Evolutionary conservation across 768 basidiomycete species (phyloP).

Genomic region (Crassisporium funariophilum): DNA sequence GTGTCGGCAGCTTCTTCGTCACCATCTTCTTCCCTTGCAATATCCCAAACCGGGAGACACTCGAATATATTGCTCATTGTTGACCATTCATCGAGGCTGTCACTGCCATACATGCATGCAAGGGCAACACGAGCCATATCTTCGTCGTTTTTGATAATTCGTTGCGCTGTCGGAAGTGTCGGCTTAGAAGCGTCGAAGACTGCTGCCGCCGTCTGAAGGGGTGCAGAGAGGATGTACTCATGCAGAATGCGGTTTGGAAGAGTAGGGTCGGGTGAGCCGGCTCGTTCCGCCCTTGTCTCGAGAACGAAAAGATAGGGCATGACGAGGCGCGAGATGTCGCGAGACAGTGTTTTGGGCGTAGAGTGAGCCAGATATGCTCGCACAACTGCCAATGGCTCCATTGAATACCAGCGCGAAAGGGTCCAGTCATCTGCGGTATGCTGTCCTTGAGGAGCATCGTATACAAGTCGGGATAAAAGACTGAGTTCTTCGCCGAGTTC

Average conservation of each 20-base stretch:
- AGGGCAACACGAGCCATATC: constrained; percentile 87
- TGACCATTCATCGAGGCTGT: constrained; percentile 70
- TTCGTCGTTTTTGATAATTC: constrained; percentile 80
- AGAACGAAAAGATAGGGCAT: constrained; percentile 93
- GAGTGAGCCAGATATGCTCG: constrained; percentile 77
- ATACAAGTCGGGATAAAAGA: constrained; percentile 83
- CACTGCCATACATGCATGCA: constrained; percentile 85
- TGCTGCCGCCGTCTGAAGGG: constrained; percentile 67
- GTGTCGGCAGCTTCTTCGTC: constrained; percentile 80
- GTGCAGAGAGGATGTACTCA: constrained; percentile 69
- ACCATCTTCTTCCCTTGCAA: constrained; percentile 53
- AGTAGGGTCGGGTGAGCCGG: constrained; percentile 66
- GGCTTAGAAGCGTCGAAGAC: constrained; percentile 94
- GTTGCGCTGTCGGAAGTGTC: constrained; percentile 66
- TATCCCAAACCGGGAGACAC: constrained; percentile 91
- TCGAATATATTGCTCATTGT: constrained; percentile 94
- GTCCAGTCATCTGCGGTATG: constrained; percentile 66
- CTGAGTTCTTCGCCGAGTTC: constrained; percentile 90
- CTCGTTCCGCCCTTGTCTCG: constrained; percentile 84
- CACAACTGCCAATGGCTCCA: constrained; percentile 68
- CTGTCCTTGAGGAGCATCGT: constrained; percentile 65
- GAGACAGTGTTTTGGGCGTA: constrained; percentile 60
- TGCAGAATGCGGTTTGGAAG: constrained; percentile 69
- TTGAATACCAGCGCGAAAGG: constrained; percentile 67
- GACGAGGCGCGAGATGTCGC: constrained; percentile 75